Conservation (phyloP, 2,329 filamentous ascomycete species). For the Rutstroemia sp. region DNA sequence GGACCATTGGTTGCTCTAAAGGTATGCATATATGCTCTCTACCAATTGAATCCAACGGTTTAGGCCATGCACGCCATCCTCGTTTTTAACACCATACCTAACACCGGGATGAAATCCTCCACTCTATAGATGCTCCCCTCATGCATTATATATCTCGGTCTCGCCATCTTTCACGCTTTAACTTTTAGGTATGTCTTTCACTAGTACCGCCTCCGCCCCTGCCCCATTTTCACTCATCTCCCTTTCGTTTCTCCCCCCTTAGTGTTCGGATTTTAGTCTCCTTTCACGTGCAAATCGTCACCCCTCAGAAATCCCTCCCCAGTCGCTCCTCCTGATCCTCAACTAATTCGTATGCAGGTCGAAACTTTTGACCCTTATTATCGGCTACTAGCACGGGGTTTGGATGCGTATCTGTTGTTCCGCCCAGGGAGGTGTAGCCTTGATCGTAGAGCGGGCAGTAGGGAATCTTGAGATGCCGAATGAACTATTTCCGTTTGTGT, state of each 20-base stretch:
- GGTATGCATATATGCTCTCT: too few relatives aligned
- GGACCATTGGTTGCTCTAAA: too few relatives aligned
- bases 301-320: constrained; percentile 52
- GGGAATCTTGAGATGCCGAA: constrained; percentile 67
- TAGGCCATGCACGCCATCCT: too few relatives aligned
- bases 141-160: too few relatives aligned
- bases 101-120: too few relatives aligned
- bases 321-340: constrained; percentile 73
- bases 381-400: constrained; percentile 63
- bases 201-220: neutral
- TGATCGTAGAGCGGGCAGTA: constrained; percentile 85
- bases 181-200: neutral
- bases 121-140: too few relatives aligned
- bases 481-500: constrained; percentile 48
- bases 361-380: constrained; percentile 40
- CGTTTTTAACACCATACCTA: too few relatives aligned
- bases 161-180: neutral
- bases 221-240: neutral
- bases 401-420: constrained; percentile 78
- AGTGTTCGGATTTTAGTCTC: neutral
- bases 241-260: neutral
- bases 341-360: constrained; percentile 68
- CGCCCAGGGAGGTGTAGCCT: constrained; percentile 89
- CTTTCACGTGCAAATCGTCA: neutral
- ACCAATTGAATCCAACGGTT: too few relatives aligned